Percentiles rank a stretch among this genome's conserved stretches.
phyloP scores from a whole-genome alignment of 2,329 filamentous ascomycete species.

The Colletotrichum tamarilloi region DNA sequence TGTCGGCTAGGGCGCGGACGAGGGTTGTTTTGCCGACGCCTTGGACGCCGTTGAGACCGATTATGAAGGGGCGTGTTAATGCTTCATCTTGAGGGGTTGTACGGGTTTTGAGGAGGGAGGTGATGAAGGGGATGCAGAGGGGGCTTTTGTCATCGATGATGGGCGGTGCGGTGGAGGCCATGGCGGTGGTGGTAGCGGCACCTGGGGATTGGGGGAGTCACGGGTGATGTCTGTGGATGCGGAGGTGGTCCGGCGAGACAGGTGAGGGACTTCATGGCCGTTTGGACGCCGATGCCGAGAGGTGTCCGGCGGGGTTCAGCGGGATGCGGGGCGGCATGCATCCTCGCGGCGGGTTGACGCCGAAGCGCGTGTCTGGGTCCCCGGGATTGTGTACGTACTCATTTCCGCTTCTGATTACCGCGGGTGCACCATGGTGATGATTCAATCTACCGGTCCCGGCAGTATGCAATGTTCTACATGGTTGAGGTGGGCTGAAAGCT shows the following conservation, averaged over 20 bases:
- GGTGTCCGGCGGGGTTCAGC: conserved; percentile 3
- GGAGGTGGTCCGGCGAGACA: not conserved
- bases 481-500: not conserved
- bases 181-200: not conserved
- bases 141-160: conserved; percentile 83
- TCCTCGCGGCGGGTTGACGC: not conserved
- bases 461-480: too few relatives aligned
- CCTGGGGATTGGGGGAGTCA: too few relatives aligned
- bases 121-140: conserved; percentile 82
- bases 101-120: conserved; percentile 62
- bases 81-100: conserved; percentile 53
- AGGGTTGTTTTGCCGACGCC: conserved; percentile 94
- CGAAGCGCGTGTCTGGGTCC: not conserved
- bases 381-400: too few relatives aligned
- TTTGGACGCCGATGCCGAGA: conserved; percentile 15
- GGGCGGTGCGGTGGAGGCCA: not conserved
- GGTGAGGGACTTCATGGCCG: not conserved
- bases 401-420: not conserved
- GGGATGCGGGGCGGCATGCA: conserved; percentile 5
- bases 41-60: conserved; percentile 92
- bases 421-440: not conserved
- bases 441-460: too few relatives aligned
- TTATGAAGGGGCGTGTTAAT: conserved; percentile 74
- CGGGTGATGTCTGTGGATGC: not conserved
- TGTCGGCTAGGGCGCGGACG: conserved; percentile 73